Evolutionary conservation across 2,329 filamentous ascomycete genomes (phyloP), one percentile per base, ranked within the genome.

Genomic region (Emergomyces orientalis): DNA sequence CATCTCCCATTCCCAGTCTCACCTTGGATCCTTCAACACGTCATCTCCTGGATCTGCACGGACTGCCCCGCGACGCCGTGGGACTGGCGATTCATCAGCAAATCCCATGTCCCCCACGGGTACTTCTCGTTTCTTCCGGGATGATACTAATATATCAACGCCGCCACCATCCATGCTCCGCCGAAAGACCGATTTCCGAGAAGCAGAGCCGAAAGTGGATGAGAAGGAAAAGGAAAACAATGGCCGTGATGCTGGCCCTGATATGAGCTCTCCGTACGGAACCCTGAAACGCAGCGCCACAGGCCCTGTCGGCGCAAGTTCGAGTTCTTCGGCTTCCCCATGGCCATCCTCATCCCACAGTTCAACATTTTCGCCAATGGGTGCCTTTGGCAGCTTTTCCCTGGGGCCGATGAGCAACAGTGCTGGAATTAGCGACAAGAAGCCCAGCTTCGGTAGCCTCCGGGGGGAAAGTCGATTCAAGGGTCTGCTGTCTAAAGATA

Each of bases 311-410:
- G 79, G 80, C 17, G 52, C 49, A 13, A 57, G 17, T 37, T 47
- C 54, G 9, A 43, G 59, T 57, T 47, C 61, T 25, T 60, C 63
- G 19, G 54, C 56, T 0, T 85, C 83, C 17, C 82, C 84, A 9
- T 88, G 84, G 84, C 79, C 82, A 27, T 81, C 84, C 17, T 81
- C 84, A 27, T 63, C 64, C 39, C 84, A 84, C 62, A 81, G 80
- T 59, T 82, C 87, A 52, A 83, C 85, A 14, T 85, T 89, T 68
- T 83, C 87, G 7, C 85, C 86, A 1, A 89, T 92, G 81, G 91
- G 93, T 41, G 87, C 87, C 27, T 99, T 99, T 76, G 93, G 93
- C 13, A 94, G 87, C 70, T 97, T 97, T 74, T 87, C 89, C n/a
- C 75, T 95, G 60, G 78, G 77, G 14, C 75, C 73, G 45, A 76